Evolutionary conservation across 306 rosid species (phyloP), one percentile per base, ranked within the genome.

Genomic region (Phaseolus lunatus): DNA sequence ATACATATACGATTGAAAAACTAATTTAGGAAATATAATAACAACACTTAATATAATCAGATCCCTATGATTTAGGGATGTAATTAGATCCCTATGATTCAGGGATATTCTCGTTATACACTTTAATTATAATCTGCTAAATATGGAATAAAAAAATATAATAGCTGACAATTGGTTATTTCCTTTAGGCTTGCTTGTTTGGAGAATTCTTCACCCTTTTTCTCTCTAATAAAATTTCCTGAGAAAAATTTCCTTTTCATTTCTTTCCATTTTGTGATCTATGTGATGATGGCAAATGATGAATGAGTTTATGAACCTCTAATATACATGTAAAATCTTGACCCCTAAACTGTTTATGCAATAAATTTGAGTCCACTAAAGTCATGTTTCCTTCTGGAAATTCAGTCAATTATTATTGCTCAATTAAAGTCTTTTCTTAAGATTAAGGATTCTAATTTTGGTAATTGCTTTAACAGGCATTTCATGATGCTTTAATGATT

Each of bases 401-500:
- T 72, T 61, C 18, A 27, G 18, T 23, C 63, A 26, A 15, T 29
- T 58, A 24, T 44, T 20, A 15, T 73, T 41, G 10, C 77, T 39
- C 10, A 22, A 70, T 47, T 43, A 33, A 63, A 7, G 23, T 20
- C 29, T 68, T 80, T 9, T 35, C 49, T 31, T 43, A 26, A n/a
- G 18, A 47, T 64, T 77, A 68, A 77, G 14, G 29, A 18, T 73
- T 62, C 43, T 81, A 20, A 68, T 47, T 39, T 78, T 79, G 24
- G 35, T 77, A 33, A 68, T 67, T 76, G 49, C n/a, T 76, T 52
- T 75, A 29, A 79, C 94, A 94, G 98, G 94, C 84, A 62, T 92
- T 94, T 79, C 80, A 67, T 41, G 86, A 77, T 80, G 90, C 84
- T 49, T 83, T 94, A 70, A 80, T 85, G 91, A 85, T 86, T 69